These are phyloP conservation scores for Pleodorina starrii DNA, from an alignment of 139 green algal genomes.

Conservation along the genomic window DNA sequence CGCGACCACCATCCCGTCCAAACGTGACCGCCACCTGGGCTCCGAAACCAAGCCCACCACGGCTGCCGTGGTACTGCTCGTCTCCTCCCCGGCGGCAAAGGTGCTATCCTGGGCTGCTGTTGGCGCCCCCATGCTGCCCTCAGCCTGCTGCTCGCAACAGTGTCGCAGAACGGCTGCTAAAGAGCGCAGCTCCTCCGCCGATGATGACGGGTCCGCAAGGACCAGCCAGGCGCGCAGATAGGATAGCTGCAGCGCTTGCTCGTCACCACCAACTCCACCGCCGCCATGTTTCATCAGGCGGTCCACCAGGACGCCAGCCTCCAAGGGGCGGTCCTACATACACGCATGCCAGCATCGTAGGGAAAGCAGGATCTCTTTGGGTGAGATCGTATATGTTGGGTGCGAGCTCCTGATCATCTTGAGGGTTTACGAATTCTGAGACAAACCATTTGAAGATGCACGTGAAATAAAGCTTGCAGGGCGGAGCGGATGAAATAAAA, in stretches of 20 bases:
- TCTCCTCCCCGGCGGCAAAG: no score
- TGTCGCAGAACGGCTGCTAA: neutral
- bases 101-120: no score
- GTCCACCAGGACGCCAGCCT: neutral
- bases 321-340: neutral
- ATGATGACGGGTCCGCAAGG: neutral
- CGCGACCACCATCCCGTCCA: neutral
- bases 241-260: neutral
- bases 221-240: conserved; percentile 41
- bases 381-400: no score
- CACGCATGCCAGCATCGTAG: no score
- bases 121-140: neutral
- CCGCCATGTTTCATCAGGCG: neutral
- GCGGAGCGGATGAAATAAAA: no score
- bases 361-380: no score
- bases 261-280: neutral
- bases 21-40: neutral
- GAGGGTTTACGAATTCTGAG: no score
- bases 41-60: neutral
- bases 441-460: no score
- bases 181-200: neutral
- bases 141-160: neutral
- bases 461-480: no score
- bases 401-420: no score
- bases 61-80: no score